A percentile compares a stretch with the other conserved stretches of the same genome.
Evolutionary conservation across 2,329 filamentous ascomycete species (phyloP).

Genomic region (Purpureocillium lavendulum): DNA sequence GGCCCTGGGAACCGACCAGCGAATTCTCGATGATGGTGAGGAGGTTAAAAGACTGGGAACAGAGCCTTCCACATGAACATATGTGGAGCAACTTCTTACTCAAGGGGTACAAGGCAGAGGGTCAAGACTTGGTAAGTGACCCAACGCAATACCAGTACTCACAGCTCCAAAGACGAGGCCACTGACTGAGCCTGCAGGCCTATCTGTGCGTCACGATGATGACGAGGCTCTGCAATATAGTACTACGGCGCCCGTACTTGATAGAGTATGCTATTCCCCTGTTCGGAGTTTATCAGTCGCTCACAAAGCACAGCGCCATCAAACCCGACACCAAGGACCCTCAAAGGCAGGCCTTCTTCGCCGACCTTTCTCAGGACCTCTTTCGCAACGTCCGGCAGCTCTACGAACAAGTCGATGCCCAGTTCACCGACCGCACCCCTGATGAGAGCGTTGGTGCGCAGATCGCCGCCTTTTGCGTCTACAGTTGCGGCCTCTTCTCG

Average conservation of each 20-base stretch:
- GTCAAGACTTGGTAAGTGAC: constrained; percentile 40
- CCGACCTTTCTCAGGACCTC: constrained; percentile 34
- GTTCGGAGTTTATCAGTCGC: constrained; percentile 2
- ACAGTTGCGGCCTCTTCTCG: constrained; percentile 44
- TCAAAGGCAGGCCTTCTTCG: constrained; percentile 29
- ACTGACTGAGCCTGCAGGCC: constrained; percentile 23
- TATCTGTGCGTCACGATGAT: constrained; percentile 49
- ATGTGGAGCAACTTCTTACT: constrained; percentile 35
- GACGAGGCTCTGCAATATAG: constrained; percentile 47
- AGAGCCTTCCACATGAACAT: constrained; percentile 36
- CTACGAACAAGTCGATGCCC: constrained; percentile 41
- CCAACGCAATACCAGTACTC: no score
- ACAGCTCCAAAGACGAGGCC: no score
- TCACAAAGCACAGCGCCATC: constrained; percentile 29
- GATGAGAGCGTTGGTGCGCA: constrained; percentile 44
- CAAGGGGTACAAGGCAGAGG: constrained; percentile 36
- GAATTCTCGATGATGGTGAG: constrained; percentile 36
- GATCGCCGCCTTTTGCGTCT: constrained; percentile 47
- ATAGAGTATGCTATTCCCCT: constrained; percentile 30
- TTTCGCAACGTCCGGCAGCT: constrained; percentile 39
- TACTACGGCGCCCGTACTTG: constrained; percentile 45
- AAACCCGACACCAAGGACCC: constrained; percentile 29
- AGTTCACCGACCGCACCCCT: constrained; percentile 35
- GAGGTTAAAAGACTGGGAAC: constrained; percentile 40
- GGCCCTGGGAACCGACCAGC: constrained; percentile 38